Conservation (phyloP, 768 basidiomycete genomes). For the Rossbeevera mucosa region DNA sequence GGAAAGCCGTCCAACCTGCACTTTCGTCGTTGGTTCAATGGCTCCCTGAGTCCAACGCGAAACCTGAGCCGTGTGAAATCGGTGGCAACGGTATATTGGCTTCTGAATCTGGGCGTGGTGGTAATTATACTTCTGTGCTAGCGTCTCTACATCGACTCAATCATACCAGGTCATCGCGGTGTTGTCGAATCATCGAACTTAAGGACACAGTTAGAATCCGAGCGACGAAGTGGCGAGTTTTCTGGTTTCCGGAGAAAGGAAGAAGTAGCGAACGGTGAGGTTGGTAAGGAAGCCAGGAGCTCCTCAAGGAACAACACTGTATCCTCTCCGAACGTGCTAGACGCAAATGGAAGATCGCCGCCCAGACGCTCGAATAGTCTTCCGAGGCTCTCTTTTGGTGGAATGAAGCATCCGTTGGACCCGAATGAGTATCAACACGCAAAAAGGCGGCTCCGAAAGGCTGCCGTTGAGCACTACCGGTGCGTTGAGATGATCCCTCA, state of each 20-base stretch:
- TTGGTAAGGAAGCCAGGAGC: not conserved
- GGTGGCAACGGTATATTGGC: not conserved
- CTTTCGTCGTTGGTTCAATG: slow-evolving; percentile 6
- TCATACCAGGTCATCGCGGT: not conserved
- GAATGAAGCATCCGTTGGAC: slow-evolving; percentile 33
- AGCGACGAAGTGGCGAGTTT: not conserved
- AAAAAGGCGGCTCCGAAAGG: slow-evolving; percentile 78
- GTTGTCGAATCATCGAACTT: not conserved
- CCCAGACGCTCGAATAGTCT: slow-evolving; percentile 1
- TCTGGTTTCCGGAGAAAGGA: not conserved
- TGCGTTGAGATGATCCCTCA: slow-evolving; percentile 20
- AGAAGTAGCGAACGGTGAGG: not conserved
- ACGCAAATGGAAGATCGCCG: not conserved
- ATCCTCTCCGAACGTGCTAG: not conserved
- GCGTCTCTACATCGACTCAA: not conserved
- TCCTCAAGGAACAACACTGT: not conserved
- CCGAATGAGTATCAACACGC: slow-evolving; percentile 81
- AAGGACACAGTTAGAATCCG: not conserved
- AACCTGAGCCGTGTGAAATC: not conserved
- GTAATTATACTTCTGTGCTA: not conserved
- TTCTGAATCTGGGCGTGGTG: slow-evolving; percentile 18
- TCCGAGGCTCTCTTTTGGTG: not conserved
- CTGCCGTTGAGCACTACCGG: slow-evolving; percentile 79
- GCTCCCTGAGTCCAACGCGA: not conserved
- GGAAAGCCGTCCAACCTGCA: not conserved